Evolutionary conservation across 495 filamentous ascomycete species (phyloP).

Genomic region (Rusavskia elegans): DNA sequence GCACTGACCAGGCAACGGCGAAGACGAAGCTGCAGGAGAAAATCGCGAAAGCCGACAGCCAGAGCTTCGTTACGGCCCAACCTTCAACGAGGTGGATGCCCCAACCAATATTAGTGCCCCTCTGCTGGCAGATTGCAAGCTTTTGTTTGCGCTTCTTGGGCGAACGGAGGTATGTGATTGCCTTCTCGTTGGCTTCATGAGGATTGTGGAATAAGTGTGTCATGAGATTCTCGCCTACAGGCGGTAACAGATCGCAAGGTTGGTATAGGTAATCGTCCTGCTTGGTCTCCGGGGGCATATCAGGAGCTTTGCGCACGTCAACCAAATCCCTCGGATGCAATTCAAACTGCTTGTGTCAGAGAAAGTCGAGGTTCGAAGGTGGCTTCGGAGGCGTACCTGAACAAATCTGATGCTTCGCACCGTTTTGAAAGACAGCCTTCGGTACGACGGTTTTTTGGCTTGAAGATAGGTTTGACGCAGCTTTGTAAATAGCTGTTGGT

Average conservation of each 20-base stretch:
- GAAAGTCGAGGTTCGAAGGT: no score
- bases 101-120: constrained; percentile 19
- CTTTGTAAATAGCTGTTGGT: constrained; percentile 1
- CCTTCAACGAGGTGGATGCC: constrained; percentile 27
- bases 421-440: constrained; percentile 11
- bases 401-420: constrained; percentile 23
- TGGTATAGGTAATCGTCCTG: constrained; percentile 16
- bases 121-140: constrained; percentile 2
- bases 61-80: constrained; percentile 20
- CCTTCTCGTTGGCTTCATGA: constrained; percentile 9
- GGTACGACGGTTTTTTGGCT: background rate
- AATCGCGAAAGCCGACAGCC: constrained; percentile 13
- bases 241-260: constrained; percentile 22
- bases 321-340: constrained; percentile 22
- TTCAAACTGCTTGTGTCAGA: constrained; percentile 15
- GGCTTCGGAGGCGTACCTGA: constrained; percentile 2
- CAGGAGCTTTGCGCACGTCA: constrained; percentile 20
- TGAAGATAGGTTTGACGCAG: background rate
- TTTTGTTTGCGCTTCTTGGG: constrained; percentile 14
- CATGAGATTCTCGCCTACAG: constrained; percentile 20
- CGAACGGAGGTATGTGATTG: constrained; percentile 3
- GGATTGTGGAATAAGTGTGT: constrained; percentile 24
- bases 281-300: constrained; percentile 16
- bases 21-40: constrained; percentile 23
- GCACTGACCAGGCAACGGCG: constrained; percentile 18